These are phyloP conservation scores for Domatiomyces catenatus DNA, from an alignment of 2,329 filamentous ascomycete genomes.

Conservation along the genomic window DNA sequence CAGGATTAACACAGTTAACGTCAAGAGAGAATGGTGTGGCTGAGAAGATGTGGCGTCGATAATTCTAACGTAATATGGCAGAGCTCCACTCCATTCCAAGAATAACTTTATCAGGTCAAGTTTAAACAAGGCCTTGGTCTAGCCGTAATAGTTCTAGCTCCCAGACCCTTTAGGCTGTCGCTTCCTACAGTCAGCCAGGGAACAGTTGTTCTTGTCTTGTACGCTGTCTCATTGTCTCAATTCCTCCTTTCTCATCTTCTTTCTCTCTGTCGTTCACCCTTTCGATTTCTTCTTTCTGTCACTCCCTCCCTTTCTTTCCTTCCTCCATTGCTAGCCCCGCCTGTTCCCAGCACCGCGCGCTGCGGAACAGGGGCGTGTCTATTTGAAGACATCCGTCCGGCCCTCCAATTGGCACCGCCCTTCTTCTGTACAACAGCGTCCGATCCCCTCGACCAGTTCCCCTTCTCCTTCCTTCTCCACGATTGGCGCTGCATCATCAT, in stretches of 20 bases:
- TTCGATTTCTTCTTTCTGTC: neutral
- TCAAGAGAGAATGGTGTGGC: neutral
- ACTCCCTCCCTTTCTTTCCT: no score
- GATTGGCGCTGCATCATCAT: neutral
- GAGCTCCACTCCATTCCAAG: neutral
- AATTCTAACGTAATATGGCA: neutral
- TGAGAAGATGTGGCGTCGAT: neutral
- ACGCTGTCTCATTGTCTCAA: neutral
- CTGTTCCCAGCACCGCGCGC: neutral
- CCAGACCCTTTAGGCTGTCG: neutral
- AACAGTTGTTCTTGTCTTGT: slow-evolving; percentile 5
- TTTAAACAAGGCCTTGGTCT: neutral
- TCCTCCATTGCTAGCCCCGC: neutral
- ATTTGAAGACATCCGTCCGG: neutral
- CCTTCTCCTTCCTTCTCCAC: neutral
- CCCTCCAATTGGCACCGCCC: no score
- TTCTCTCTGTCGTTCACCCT: no score
- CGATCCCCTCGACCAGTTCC: neutral
- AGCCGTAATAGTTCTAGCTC: neutral
- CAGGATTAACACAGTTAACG: no score
- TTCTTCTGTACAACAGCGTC: neutral
- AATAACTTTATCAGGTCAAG: neutral
- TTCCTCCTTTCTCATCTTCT: neutral
- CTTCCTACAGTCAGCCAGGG: slow-evolving; percentile 16
- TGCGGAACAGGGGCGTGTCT: neutral